phyloP scores from a whole-genome alignment of 495 filamentous ascomycete genomes.

The Cenococcum geophilum region DNA sequence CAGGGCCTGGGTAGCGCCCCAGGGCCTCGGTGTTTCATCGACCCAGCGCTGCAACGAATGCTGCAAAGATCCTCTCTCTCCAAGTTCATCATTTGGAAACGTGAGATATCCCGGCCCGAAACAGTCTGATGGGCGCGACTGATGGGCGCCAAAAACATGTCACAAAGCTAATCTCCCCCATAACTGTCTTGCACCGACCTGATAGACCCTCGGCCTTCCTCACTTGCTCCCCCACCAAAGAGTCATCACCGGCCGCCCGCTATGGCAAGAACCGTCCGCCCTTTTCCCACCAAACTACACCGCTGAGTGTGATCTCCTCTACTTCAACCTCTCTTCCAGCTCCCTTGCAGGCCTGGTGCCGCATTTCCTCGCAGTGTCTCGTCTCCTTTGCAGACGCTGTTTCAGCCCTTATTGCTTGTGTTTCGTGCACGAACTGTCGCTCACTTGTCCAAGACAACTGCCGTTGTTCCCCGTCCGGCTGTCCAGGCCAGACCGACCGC shows the following conservation, averaged over 20 bases:
- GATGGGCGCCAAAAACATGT: neutral
- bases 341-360: conserved; percentile 7
- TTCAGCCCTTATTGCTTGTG: neutral
- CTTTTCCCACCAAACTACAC: neutral
- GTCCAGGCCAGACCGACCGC: neutral
- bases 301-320: neutral
- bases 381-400: neutral
- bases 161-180: neutral
- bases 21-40: neutral
- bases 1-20: neutral
- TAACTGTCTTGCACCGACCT: neutral
- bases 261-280: neutral
- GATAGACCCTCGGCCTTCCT: neutral
- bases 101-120: neutral
- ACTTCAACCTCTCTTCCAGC: neutral
- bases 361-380: neutral
- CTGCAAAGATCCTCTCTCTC: neutral
- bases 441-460: neutral
- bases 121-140: neutral
- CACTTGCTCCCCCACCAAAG: neutral
- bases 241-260: neutral
- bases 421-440: neutral
- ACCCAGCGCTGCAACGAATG: neutral
- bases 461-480: neutral
- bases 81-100: neutral